Evolutionary conservation across 805 yeast species (phyloP), one percentile per base, ranked within the genome.

Genomic region (Candida verbasci): DNA sequence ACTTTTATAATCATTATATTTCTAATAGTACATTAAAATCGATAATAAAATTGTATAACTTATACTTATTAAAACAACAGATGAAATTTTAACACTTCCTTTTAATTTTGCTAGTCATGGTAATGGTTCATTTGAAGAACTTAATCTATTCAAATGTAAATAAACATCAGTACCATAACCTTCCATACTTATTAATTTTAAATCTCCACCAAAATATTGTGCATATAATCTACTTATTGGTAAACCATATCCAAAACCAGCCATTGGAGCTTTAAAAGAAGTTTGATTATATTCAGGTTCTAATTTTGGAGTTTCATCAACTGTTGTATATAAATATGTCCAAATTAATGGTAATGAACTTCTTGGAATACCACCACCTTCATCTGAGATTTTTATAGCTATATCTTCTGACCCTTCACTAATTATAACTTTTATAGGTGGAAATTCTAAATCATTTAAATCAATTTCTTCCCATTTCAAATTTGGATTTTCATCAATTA

Each of bases 101-200:
- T 22, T 26, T 30, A 23, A 9, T 20, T 11, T 24, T 28, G 23
- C 18, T 39, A 27, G 20, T 41, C 47, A 72, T 39, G 78, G 78
- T 37, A 78, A 58, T 4, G 91, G 93, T 59, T 84, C 94, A 39
- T 78, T 72, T 3, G 82, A 75, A 35, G 83, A 75, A 48, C 83
- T 78, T 48, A 87, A 73, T 37, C 94, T 69, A 58, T 87, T 87
- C 55, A 87, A 68, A 60, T 88, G 96, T 52, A 88, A 59, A 51
- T 87, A 88, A 2, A 86, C 96, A 55, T 87, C 96, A 1, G 96
- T 87, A 11, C 96, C 96, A 52, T 87, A 86, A 7, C 95, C 95
- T 59, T 87, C 96, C 95, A 88, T 86, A 23, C 87, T 78, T 38
- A 86, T 87, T 50, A 88, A 70, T 53, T 82, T 83, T 57, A 87